A percentile compares a stretch with the other conserved stretches of the same genome.
Conservation (phyloP, 2,329 filamentous ascomycete genomes). For the Aspergillaceae sp. region DNA sequence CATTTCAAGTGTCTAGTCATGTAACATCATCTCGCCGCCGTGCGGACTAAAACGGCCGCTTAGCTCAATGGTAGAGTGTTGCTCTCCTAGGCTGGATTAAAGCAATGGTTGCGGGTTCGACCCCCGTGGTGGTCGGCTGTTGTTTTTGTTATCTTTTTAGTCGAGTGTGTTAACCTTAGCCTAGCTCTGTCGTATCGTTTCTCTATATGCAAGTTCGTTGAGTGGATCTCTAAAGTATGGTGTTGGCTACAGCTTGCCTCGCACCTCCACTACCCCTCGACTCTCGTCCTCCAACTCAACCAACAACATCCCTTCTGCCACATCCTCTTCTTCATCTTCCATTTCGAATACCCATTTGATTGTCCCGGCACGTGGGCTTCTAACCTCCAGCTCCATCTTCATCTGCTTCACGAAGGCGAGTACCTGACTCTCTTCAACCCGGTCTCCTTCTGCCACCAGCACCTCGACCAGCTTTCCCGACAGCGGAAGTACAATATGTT, state of each 20-base stretch:
- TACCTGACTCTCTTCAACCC: slow-evolving; percentile 43
- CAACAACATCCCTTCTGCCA: slow-evolving; percentile 48
- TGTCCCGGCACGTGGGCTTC: slow-evolving; percentile 40
- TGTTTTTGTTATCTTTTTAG: neutral
- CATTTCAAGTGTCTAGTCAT: neutral
- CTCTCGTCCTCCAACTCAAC: slow-evolving; percentile 40
- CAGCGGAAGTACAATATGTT: slow-evolving; percentile 50
- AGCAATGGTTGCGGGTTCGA: slow-evolving; percentile 2
- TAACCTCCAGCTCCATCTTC: slow-evolving; percentile 62
- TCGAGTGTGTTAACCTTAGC: too few relatives aligned
- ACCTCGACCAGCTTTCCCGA: slow-evolving; percentile 54
- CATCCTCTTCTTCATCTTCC: slow-evolving; percentile 44
- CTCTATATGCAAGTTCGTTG: too few relatives aligned
- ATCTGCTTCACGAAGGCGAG: slow-evolving; percentile 56
- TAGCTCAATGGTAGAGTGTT: slow-evolving; percentile 2
- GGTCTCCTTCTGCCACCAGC: slow-evolving; percentile 46
- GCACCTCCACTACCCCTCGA: slow-evolving; percentile 14
- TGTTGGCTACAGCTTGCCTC: slow-evolving; percentile 21
- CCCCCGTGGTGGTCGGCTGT: neutral
- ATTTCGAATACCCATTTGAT: slow-evolving; percentile 46
- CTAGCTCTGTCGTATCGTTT: too few relatives aligned
- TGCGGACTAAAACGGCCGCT: neutral
- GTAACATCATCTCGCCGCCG: neutral
- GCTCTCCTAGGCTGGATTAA: neutral
- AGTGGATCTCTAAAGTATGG: too few relatives aligned